Evolutionary conservation across 1,139 yeast genomes (phyloP).

Genomic region (Pichia sp.): DNA sequence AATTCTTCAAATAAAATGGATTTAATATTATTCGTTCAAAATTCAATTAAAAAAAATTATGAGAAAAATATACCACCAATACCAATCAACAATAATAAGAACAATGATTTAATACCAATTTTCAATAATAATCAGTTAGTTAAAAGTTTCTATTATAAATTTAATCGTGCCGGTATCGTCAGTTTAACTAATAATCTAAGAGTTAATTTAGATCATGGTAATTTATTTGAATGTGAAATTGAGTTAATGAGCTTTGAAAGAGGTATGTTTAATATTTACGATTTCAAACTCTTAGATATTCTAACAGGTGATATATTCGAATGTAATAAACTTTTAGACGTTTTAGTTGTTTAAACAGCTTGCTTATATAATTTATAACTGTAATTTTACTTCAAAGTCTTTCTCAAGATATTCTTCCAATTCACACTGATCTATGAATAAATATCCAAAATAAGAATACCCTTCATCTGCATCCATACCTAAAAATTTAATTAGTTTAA

Average conservation of each 20-base stretch:
- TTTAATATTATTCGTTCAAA: constrained; percentile 30
- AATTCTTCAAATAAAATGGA: constrained; percentile 40
- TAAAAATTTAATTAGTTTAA: constrained; percentile 19
- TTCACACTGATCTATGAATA: constrained; percentile 24
- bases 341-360: constrained; percentile 39
- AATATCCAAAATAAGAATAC: constrained; percentile 23
- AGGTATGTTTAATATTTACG: constrained; percentile 62
- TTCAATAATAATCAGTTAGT: constrained; percentile 23
- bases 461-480: constrained; percentile 19
- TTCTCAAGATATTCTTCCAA: constrained; percentile 18
- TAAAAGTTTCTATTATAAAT: constrained; percentile 24
- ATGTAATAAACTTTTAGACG: constrained; percentile 65
- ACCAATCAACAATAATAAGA: constrained; percentile 22
- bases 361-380: constrained; percentile 1
- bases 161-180: constrained; percentile 40
- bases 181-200: constrained; percentile 60
- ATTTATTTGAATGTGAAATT: constrained; percentile 58
- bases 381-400: constrained; percentile 11
- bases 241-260: constrained; percentile 53
- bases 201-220: constrained; percentile 48
- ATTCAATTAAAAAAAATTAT: constrained; percentile 27
- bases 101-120: constrained; percentile 24
- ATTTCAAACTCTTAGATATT: constrained; percentile 57
- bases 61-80: constrained; percentile 32
- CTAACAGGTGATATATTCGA: constrained; percentile 63